phyloP scores from a whole-genome alignment of 495 filamentous ascomycete genomes.

The Chaetomium cochliodes region DNA sequence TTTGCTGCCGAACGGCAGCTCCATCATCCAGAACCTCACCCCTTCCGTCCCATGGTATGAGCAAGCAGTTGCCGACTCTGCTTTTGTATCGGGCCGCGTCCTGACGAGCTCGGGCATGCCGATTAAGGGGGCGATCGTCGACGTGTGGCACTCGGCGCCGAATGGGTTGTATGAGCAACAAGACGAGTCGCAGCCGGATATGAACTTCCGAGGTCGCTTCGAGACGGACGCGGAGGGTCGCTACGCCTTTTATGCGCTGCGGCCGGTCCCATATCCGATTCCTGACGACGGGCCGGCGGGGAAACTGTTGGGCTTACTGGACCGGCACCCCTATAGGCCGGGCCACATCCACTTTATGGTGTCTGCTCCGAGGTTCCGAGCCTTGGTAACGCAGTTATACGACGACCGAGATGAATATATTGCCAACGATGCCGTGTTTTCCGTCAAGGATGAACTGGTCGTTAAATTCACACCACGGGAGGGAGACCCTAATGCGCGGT shows the following conservation, averaged over 20 bases:
- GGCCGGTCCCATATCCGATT: constrained; percentile 71
- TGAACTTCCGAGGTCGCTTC: constrained; percentile 73
- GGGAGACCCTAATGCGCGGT: constrained; percentile 58
- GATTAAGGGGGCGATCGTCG: constrained; percentile 61
- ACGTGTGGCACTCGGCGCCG: constrained; percentile 74
- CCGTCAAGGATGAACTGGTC: constrained; percentile 71
- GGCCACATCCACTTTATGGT: constrained; percentile 75
- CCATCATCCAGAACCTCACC: constrained; percentile 49
- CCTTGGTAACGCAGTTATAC: constrained; percentile 72
- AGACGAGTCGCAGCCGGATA: constrained; percentile 66
- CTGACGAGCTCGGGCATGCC: constrained; percentile 52
- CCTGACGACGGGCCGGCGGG: constrained; percentile 63
- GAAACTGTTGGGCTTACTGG: constrained; percentile 55
- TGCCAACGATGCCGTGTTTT: constrained; percentile 68
- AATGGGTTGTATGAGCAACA: constrained; percentile 82
- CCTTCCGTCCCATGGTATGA: constrained; percentile 38
- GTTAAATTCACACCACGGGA: constrained; percentile 62
- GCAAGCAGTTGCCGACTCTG: constrained; percentile 54
- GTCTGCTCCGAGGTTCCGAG: constrained; percentile 40
- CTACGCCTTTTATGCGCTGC: constrained; percentile 66
- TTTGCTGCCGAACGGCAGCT: constrained; percentile 59
- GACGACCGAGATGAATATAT: constrained; percentile 63
- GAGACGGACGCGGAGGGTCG: constrained; percentile 61
- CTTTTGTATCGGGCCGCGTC: constrained; percentile 63
- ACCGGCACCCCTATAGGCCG: constrained; percentile 69